Evolutionary conservation across 495 filamentous ascomycete species (phyloP).

Genomic region (Talaromyces stipitatus): DNA sequence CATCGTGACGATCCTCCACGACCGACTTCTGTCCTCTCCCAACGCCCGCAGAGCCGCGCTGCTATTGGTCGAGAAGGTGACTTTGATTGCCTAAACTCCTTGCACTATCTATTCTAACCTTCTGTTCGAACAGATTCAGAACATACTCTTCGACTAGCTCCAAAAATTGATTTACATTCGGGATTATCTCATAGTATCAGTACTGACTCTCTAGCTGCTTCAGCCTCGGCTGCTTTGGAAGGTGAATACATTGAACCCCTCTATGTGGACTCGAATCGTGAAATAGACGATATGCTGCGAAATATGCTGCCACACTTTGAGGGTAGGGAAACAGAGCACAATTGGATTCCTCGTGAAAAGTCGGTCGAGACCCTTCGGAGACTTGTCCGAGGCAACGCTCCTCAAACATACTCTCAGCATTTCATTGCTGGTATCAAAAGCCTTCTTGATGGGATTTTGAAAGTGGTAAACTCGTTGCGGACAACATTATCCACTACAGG

Average conservation of each 20-base stretch:
- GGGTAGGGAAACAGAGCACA: constrained; percentile 81
- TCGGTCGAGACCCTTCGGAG: constrained; percentile 65
- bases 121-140: constrained; percentile 3
- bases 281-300: constrained; percentile 75
- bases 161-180: constrained; percentile 1
- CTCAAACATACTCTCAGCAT: constrained; percentile 60
- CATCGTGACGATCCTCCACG: constrained; percentile 9
- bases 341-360: constrained; percentile 83
- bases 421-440: constrained; percentile 64
- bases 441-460: constrained; percentile 82
- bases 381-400: constrained; percentile 76
- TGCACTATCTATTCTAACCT: not conserved
- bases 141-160: not conserved
- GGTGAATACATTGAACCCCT: constrained; percentile 68
- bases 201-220: constrained; percentile 7
- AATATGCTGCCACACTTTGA: constrained; percentile 79
- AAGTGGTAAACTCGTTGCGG: constrained; percentile 74
- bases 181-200: constrained; percentile 10
- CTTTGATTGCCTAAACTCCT: not conserved
- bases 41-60: constrained; percentile 5
- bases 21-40: constrained; percentile 8
- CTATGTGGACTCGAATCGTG: constrained; percentile 70
- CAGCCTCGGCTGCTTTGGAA: constrained; percentile 12
- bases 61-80: constrained; percentile 5
- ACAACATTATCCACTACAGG: constrained; percentile 85